Evolutionary conservation across 2,329 filamentous ascomycete genomes (phyloP).

Genomic region (Neocatenulostroma microsporum): DNA sequence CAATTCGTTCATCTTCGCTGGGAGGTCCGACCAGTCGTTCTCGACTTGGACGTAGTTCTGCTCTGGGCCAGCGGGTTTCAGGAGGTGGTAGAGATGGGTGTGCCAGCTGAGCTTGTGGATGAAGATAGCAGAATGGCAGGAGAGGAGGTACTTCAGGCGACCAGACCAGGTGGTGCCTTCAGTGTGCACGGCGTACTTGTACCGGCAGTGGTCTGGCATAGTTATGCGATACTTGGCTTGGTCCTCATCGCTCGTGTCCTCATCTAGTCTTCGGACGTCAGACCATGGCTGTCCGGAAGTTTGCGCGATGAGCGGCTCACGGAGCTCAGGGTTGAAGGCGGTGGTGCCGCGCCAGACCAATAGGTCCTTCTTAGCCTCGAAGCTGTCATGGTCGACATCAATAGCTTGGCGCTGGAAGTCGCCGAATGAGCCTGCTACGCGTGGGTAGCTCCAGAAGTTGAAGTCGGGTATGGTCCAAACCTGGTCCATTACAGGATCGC

Average conservation of each 20-base stretch:
- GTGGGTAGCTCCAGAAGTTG: conserved; percentile 45
- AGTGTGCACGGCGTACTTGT: conserved; percentile 27
- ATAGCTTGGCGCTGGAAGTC: conserved; percentile 21
- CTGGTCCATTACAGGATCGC: conserved; percentile 26
- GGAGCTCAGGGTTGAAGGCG: conserved; percentile 23
- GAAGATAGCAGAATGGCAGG: conserved; percentile 26
- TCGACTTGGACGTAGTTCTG: conserved; percentile 27
- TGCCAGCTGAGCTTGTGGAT: conserved; percentile 25
- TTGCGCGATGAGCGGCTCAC: conserved; percentile 25
- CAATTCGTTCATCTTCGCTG: conserved; percentile 19
- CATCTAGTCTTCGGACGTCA: conserved; percentile 31
- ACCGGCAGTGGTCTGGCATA: conserved; percentile 26
- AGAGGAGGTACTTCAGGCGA: conserved; percentile 28
- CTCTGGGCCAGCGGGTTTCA: conserved; percentile 18
- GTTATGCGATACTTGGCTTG: conserved; percentile 18
- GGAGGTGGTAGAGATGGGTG: conserved; percentile 27
- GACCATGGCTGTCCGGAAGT: conserved; percentile 36
- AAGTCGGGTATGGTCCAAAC: conserved; percentile 49
- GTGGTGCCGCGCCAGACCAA: conserved; percentile 44
- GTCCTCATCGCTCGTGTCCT: conserved; percentile 18
- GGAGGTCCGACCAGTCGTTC: conserved; percentile 25
- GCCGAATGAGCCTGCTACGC: conserved; percentile 19
- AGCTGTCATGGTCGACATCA: conserved; percentile 17
- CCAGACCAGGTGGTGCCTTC: conserved; percentile 30
- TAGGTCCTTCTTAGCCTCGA: conserved; percentile 38